Evolutionary conservation across 345 rosid species (phyloP), one percentile per base, ranked within the genome.

Genomic region (Salix viminalis): DNA sequence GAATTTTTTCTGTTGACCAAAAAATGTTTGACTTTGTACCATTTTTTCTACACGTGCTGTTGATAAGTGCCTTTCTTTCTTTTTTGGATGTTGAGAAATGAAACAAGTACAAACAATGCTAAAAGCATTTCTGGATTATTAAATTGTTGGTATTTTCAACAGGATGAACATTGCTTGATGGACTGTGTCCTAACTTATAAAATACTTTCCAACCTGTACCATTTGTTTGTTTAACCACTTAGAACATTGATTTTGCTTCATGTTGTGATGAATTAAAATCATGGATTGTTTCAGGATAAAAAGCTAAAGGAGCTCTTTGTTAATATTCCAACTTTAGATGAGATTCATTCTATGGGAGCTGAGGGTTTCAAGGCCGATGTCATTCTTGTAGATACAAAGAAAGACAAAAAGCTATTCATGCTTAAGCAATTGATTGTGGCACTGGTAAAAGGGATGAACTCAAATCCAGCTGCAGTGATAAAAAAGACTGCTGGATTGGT

Each of bases 401-500:
- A 89, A 79, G 99, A 96, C 84, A 92, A 90, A 83, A 96, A 92
- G 84, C 86, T 96, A 76, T 90, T 87, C 36, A 91, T 90, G 97
- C 88, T 92, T 76, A 94, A 94, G 85, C 98, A 90, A 84, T 83
- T 90, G 87, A 88, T 88, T 67, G 76, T 82, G 76, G 86, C 93
- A 73, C 85, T 93, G 75, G 94, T 91, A 71, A 94, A 87, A 83
- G 99, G 98, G 78, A 76, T 91, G 84, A 89, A 88, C 84, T 90
- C 99, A 75, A 92, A 94, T 81, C 97, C 98, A 60, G 92, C 97
- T 74, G 88, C 90, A 60, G 79, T 91, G 83, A 87, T 96, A 67
- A 96, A 94, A 86, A 96, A 94, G 89, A 92, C 94, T 75, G 97
- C 97, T 18, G 97, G 90, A 85, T 84, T 94, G 97, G 99, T 96